Base-by-base conservation (phyloP, 2,329 filamentous ascomycete genomes). In the Hymenoscyphus fraxineus region DNA sequence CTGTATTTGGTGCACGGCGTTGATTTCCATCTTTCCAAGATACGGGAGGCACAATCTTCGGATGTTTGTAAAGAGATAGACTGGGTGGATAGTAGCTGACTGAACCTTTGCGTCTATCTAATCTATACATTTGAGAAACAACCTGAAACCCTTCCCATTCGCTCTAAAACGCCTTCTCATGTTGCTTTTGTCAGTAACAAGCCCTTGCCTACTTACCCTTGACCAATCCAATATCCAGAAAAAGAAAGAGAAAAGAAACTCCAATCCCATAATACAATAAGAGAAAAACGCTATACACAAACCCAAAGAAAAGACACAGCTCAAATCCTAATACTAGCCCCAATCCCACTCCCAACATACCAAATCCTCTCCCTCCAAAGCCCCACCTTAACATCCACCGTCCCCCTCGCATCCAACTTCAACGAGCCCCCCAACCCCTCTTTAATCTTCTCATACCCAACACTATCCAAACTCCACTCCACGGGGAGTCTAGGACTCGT, bases 381-480 rank as follows among this genome's bases (percentile, higher is more conserved):
- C 9, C 90, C 92, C 64, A 98, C 79, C 70, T 85, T 83, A 6
- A 98, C 80, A 0, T 87, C 88, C 1, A 97, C 90, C 54, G 87
- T 81, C 0, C 93, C 95, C 70, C 83, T 81, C 1, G 93, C 92
- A 77, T 93, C 90, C 65, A 98, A 77, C 76, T 90, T 90, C 69
- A 98, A 77, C 31, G 81, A 83, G 0, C 94, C 93, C 0, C 94
- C 94, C 0, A 98, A 77, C 12, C 94, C 94, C 70, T 88, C 87
- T 71, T 82, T 85, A 15, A 98, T 81, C 61, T 91, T 91, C 51
- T 92, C 92, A 71, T 94, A 96, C 1, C 94, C 95, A 12, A 96
- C 86, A 15, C 87, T 88, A 15, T 86, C 88, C 19, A 92, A 74
- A 40, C 86, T 88, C 89, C 93, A 94, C 51, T 89, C 82, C 0